phyloP scores from a whole-genome alignment of 2,329 filamentous ascomycete species.

The Aschersonia sp. region DNA sequence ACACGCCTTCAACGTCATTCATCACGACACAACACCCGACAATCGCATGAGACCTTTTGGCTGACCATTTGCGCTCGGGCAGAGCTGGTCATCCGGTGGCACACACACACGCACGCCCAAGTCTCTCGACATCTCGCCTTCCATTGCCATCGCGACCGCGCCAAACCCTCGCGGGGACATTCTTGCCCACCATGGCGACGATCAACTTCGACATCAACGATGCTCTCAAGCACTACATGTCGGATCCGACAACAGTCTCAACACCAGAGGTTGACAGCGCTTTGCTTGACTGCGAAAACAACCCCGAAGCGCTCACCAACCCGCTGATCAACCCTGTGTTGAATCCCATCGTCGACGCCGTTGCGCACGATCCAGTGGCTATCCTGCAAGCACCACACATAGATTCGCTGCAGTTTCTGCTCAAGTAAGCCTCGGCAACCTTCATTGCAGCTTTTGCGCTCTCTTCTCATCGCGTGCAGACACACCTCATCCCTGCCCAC shows the following conservation, averaged over 20 bases:
- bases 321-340: constrained; percentile 71
- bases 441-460: neutral
- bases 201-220: constrained; percentile 92
- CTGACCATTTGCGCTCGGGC: too few species aligned
- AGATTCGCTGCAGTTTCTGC: constrained; percentile 86
- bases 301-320: constrained; percentile 69
- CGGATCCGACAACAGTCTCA: constrained; percentile 69
- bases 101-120: neutral
- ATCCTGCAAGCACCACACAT: constrained; percentile 67
- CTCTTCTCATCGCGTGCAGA: constrained; percentile 44
- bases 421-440: constrained; percentile 64
- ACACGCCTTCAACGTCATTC: neutral
- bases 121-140: neutral
- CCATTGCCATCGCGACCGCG: too few species aligned
- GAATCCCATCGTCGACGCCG: constrained; percentile 82
- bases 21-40: too few species aligned
- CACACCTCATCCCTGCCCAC: constrained; percentile 67
- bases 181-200: constrained; percentile 45
- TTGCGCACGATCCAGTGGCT: constrained; percentile 84
- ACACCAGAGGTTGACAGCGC: constrained; percentile 76
- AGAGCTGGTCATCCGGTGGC: too few species aligned
- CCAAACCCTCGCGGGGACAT: constrained; percentile 4
- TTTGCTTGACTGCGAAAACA: constrained; percentile 83
- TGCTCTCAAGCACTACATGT: constrained; percentile 92
- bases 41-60: too few species aligned